phyloP scores from a whole-genome alignment of 805 yeast genomes.

The Lachancea meyersii region DNA sequence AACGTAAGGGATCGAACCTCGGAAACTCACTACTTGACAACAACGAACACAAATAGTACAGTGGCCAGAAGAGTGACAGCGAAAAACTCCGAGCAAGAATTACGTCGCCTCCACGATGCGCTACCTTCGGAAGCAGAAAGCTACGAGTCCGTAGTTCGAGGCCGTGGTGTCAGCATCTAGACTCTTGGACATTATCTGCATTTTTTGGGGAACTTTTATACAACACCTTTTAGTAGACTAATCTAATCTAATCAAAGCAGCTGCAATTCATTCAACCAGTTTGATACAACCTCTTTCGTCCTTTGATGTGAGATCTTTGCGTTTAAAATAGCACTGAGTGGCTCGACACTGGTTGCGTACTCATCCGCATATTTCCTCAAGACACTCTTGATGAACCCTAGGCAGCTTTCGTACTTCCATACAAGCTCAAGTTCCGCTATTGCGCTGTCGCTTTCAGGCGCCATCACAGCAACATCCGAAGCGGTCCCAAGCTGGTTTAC shows the following conservation, averaged over 20 bases:
- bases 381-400: slow-evolving; percentile 36
- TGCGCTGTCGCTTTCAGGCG: slow-evolving; percentile 25
- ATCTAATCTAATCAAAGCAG: not conserved
- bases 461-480: slow-evolving; percentile 19
- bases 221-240: not conserved
- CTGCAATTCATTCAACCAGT: slow-evolving; percentile 34
- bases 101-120: slow-evolving; percentile 1
- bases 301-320: slow-evolving; percentile 30
- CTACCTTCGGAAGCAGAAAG: slow-evolving; percentile 13
- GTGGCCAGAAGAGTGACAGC: slow-evolving; percentile 16
- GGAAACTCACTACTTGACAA: slow-evolving; percentile 1
- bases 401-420: slow-evolving; percentile 39
- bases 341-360: slow-evolving; percentile 28
- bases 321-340: slow-evolving; percentile 33
- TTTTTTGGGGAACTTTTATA: not conserved
- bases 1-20: not conserved
- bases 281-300: slow-evolving; percentile 24
- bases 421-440: slow-evolving; percentile 32
- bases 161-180: not conserved
- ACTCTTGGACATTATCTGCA: not conserved
- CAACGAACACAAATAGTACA: slow-evolving; percentile 17
- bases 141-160: slow-evolving; percentile 14
- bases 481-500: slow-evolving; percentile 20
- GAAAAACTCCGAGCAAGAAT: not conserved
- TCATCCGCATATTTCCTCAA: slow-evolving; percentile 43